Evolutionary conservation across 225 moss, liverwort and hornwort genomes (phyloP).

Genomic region (Anthoceros angustus): DNA sequence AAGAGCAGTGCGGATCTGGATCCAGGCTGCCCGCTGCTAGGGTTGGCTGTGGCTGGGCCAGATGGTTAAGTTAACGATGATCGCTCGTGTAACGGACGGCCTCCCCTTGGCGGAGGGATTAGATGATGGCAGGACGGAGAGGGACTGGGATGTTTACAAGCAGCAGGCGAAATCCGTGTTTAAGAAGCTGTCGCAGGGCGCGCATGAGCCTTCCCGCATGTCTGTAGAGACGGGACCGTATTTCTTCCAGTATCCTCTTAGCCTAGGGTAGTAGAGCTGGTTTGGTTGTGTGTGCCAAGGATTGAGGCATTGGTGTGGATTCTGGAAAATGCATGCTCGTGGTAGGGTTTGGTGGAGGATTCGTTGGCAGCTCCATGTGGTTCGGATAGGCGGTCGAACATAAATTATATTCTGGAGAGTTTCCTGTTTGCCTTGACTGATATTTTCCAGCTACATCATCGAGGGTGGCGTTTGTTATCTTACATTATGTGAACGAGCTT

Average conservation of each 20-base stretch:
- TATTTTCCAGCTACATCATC: constrained; percentile 65
- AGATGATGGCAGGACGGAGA: constrained; percentile 89
- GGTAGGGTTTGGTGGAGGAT: too few species aligned
- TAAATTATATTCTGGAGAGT: too few species aligned
- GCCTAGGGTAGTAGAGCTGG: too few species aligned
- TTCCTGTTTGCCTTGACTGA: constrained; percentile 26
- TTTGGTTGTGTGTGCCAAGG: too few species aligned
- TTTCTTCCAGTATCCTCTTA: constrained; percentile 90
- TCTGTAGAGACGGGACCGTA: constrained; percentile 92
- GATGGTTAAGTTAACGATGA: constrained; percentile 98
- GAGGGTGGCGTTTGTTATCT: constrained; percentile 99
- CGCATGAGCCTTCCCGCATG: constrained; percentile 97
- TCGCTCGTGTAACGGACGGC: constrained; percentile 95
- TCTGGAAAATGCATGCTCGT: too few species aligned
- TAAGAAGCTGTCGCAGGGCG: constrained; percentile 87
- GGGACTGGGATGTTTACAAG: constrained; percentile 92
- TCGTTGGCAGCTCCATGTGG: too few species aligned
- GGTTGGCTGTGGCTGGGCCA: not conserved
- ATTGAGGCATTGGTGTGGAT: too few species aligned
- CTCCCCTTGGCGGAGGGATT: constrained; percentile 95
- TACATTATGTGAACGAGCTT: constrained; percentile 93
- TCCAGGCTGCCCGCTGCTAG: not conserved
- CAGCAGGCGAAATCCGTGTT: constrained; percentile 97
- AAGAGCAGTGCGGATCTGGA: not conserved
- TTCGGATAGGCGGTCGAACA: too few species aligned